A percentile compares a stretch with the other conserved stretches of the same genome.
Conservation (phyloP, 805 yeast genomes). For the Cyberlindnera mississippiensis region DNA sequence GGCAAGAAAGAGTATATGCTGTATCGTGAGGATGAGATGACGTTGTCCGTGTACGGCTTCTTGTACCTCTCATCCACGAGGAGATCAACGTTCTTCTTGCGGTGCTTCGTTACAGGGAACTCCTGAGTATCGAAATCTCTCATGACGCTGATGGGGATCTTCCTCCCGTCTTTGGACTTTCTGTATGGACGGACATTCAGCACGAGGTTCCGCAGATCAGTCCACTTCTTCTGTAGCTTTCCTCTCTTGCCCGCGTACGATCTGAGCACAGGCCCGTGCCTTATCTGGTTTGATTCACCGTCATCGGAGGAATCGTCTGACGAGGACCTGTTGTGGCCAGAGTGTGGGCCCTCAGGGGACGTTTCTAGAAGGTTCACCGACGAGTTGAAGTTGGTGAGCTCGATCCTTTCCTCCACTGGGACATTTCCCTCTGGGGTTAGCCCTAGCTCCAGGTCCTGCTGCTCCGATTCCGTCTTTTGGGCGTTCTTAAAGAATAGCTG, state of each 20-base stretch:
- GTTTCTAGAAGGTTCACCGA: constrained; percentile 9
- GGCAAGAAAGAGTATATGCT: constrained; percentile 80
- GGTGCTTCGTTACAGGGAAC: constrained; percentile 27
- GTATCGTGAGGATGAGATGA: constrained; percentile 84
- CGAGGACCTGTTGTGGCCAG: constrained; percentile 1
- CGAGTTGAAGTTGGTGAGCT: constrained; percentile 9
- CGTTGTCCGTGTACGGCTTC: constrained; percentile 58
- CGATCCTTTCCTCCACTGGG: constrained; percentile 5
- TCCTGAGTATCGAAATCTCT: constrained; percentile 30
- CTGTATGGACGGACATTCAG: constrained; percentile 45
- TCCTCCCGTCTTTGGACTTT: constrained; percentile 66
- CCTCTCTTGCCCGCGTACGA: constrained; percentile 27
- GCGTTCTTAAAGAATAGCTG: constrained; percentile 52
- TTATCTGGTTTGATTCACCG: constrained; percentile 17
- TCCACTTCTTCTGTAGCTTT: constrained; percentile 14
- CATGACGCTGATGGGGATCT: constrained; percentile 60
- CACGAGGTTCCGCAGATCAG: constrained; percentile 32
- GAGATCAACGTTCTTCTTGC: constrained; percentile 26
- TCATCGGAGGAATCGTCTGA: constrained; percentile 21
- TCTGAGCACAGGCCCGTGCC: constrained; percentile 8
- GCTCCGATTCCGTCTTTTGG: constrained; percentile 16
- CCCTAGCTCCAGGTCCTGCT: constrained; percentile 13
- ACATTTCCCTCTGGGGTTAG: background rate
- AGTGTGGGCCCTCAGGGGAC: background rate
- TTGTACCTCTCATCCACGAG: constrained; percentile 68